phyloP scores from a whole-genome alignment of 345 rosid genomes.

The Camelina hispida region DNA sequence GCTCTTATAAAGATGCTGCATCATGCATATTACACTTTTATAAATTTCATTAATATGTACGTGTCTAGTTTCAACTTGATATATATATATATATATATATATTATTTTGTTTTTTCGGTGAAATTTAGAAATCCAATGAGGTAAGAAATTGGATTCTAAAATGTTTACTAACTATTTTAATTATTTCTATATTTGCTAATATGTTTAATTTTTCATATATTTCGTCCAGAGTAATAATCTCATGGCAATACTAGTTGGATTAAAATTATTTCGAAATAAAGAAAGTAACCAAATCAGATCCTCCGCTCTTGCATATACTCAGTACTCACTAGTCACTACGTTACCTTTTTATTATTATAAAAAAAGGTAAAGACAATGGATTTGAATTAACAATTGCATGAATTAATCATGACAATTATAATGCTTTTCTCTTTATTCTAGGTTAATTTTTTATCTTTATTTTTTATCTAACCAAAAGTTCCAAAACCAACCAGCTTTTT shows the following conservation, averaged over 20 bases:
- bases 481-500: slow-evolving; percentile 33
- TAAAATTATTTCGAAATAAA: too few relatives aligned
- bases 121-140: background rate
- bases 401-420: slow-evolving; percentile 36
- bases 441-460: background rate
- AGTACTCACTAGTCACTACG: background rate
- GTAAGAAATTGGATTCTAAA: background rate
- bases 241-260: background rate
- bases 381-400: slow-evolving; percentile 28
- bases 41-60: background rate
- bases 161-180: background rate
- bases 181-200: background rate
- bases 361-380: slow-evolving; percentile 5
- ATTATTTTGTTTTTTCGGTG: background rate
- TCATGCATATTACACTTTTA: slow-evolving; percentile 7
- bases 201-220: slow-evolving; percentile 1
- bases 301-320: too few relatives aligned
- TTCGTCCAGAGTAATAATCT: background rate
- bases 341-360: slow-evolving; percentile 10
- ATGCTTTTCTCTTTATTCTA: slow-evolving; percentile 28
- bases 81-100: too few relatives aligned
- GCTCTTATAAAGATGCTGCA: slow-evolving; percentile 76
- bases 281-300: too few relatives aligned
- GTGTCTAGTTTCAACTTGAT: background rate
- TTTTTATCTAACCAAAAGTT: slow-evolving; percentile 28